Base-by-base conservation (phyloP, 129 eudicot genomes). In the Artemisia argyi region DNA sequence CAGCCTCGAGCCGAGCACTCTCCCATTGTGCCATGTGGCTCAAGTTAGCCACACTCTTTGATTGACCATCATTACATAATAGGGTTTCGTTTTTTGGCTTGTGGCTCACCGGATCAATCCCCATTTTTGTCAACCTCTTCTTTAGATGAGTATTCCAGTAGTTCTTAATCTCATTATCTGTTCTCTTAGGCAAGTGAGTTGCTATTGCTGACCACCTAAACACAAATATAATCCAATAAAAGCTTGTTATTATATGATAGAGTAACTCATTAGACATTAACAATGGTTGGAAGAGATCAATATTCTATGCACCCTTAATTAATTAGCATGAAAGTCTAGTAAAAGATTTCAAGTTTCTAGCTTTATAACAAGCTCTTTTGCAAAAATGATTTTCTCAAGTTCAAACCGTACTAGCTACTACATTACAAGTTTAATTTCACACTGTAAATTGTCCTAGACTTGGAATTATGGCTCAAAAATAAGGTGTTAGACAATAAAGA, bases 11-110 rank as follows among this genome's bases (percentile, higher is more conserved):
- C 10, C 98, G 89, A 46, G 98, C 96, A 60, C 97, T 94, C 79
- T 94, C 98, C 98, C 97, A 90, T 54, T 94, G 98, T 13, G 98
- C 98, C 93, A 94, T 94, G 82, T 94, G 98, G 86, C 97, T 94
- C 19, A 94, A 83, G 66, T 88, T 90, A 64, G 97, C 96, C 13
- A 87, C 87, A 61, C 76, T 88, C 71, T 88, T 94, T 47, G 87
- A 84, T 16, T 84, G 89, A 20, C 84, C 83, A 44, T 73, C 86
- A 20, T 6, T 77, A 51, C 83, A 80, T 19, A 78, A 73, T 12
- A 90, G 84, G 49, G 91, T 73, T 53, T 87, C 91, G 7, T 75
- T 83, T 61, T 87, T 87, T 10, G 94, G 91, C 86, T 87, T 90
- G 87, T 87, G 96, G 82, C 93, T 90, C 7, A 84, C 78, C 2